Percentiles rank a stretch among this genome's conserved stretches.
Conservation (phyloP, 257 asterid genomes). For the Nicotiana sylvestris region DNA sequence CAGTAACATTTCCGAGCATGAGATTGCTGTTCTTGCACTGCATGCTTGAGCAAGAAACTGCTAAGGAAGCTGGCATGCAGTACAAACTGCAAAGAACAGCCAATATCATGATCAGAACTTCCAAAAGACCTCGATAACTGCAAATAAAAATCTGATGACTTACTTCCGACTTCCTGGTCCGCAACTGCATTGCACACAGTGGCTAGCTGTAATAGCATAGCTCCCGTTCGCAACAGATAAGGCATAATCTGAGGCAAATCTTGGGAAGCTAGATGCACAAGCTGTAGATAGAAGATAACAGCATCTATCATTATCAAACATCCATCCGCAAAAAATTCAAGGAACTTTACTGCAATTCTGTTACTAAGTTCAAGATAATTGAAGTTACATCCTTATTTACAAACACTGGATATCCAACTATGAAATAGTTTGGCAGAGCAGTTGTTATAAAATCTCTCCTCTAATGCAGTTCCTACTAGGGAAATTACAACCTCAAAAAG, state of each 20-base stretch:
- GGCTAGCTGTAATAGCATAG: conserved; percentile 81
- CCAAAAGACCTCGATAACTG: not conserved
- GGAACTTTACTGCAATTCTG: not conserved
- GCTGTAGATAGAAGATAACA: conserved; percentile 44
- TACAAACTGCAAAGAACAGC: conserved; percentile 54
- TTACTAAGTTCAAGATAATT: not conserved
- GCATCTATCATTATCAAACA: not conserved
- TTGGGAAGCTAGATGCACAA: conserved; percentile 82
- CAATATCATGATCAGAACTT: not conserved
- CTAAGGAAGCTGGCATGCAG: conserved; percentile 90
- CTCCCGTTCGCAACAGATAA: conserved; percentile 92
- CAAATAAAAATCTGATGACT: conserved; percentile 22
- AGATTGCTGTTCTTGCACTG: conserved; percentile 84
- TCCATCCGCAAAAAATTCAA: not conserved
- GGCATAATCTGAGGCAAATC: conserved; percentile 58
- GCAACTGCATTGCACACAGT: conserved; percentile 96
- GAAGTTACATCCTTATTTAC: not conserved
- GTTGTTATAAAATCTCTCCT: not conserved
- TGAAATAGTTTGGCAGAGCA: not conserved
- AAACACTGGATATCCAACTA: not conserved
- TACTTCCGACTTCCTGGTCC: conserved; percentile 90
- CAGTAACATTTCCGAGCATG: conserved; percentile 74
- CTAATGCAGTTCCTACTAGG: not conserved
- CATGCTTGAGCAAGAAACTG: conserved; percentile 98
- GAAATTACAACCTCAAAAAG: not conserved